A percentile compares a stretch with the other conserved stretches of the same genome.
Evolutionary conservation across 768 basidiomycete genomes (phyloP).

Genomic region (Podaxis mareebaensis): DNA sequence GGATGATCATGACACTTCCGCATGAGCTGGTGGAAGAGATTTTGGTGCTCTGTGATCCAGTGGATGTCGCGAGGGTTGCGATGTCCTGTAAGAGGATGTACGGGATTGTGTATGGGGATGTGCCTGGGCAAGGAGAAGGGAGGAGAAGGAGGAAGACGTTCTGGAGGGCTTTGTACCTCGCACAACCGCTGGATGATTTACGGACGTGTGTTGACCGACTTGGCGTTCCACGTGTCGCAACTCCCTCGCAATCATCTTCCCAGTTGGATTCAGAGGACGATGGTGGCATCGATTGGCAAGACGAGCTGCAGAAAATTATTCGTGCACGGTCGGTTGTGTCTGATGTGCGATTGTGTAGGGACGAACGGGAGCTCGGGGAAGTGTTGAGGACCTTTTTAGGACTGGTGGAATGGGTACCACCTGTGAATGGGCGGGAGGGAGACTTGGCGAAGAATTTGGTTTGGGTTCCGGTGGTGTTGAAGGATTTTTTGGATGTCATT

Average conservation of each 20-base stretch:
- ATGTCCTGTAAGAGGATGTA: slow-evolving; percentile 45
- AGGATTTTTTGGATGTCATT: slow-evolving; percentile 43
- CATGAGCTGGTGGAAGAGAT: slow-evolving; percentile 62
- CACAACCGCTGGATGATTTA: slow-evolving; percentile 65
- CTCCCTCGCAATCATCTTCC: neutral
- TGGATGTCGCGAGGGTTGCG: slow-evolving; percentile 54
- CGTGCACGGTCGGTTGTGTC: slow-evolving; percentile 51
- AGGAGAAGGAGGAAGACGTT: slow-evolving; percentile 34
- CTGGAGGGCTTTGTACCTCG: slow-evolving; percentile 70
- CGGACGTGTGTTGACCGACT: slow-evolving; percentile 40
- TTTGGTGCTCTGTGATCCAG: slow-evolving; percentile 57
- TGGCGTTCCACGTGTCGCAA: neutral
- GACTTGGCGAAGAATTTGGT: slow-evolving; percentile 50
- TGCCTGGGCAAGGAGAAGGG: neutral
- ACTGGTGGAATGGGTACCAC: slow-evolving; percentile 43
- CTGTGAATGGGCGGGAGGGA: slow-evolving; percentile 27
- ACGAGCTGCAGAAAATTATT: slow-evolving; percentile 53
- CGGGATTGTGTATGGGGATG: neutral
- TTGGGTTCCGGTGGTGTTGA: slow-evolving; percentile 49
- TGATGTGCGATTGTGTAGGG: slow-evolving; percentile 31
- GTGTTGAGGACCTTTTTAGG: slow-evolving; percentile 53
- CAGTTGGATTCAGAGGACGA: slow-evolving; percentile 31
- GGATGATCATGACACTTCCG: slow-evolving; percentile 42
- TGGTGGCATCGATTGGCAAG: slow-evolving; percentile 50
- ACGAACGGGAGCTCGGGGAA: slow-evolving; percentile 39